Evolutionary conservation across 768 basidiomycete species (phyloP), one percentile per base, ranked within the genome.

Genomic region (Podaxis sp.): DNA sequence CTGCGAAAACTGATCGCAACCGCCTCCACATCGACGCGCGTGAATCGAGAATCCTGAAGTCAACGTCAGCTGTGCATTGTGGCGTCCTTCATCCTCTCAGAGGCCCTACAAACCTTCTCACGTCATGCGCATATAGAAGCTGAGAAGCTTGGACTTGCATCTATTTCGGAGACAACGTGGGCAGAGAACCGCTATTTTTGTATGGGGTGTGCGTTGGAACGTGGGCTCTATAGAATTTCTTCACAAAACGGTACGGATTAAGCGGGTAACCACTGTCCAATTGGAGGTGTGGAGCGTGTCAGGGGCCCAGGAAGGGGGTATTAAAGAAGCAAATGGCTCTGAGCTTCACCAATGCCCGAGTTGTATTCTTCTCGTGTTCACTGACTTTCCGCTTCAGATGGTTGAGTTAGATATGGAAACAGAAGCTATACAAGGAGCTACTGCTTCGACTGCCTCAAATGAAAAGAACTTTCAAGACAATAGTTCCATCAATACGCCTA

Each of bases 91-190:
- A 12, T 9, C 11, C 22, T 27, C 19, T 37, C 12, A 33, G 7
- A 13, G 12, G 4, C 19, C 11, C 3, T 29, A 38, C 12, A 43
- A 3, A 27, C 4, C 22, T 55, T 61, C 61, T 49, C 61, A 62
- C 47, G 54, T 22, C 43, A 15, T 5, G 24, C 37, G 5, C 49
- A 17, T 22, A 37, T 33, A 7, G 33, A n/a, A 38, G 41, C 13
- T 50, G 8, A 41, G 54, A 50, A 50, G 54, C 54, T 38, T 51
- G n/a, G 33, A 29, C 47, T 9, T 47, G n/a, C 19, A 9, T 29
- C 33, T 15, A 37, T 56, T 33, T 25, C 38, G 59, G 33, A 27
- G 50, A 22, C 49, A 60, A 19, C 19, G 54, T 56, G 61, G 61
- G 15, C 29, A 54, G 40, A 49, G 19, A 37, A 17, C 33, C 4